phyloP scores from a whole-genome alignment of 495 filamentous ascomycete species.

The Mycothermus thermophilus region DNA sequence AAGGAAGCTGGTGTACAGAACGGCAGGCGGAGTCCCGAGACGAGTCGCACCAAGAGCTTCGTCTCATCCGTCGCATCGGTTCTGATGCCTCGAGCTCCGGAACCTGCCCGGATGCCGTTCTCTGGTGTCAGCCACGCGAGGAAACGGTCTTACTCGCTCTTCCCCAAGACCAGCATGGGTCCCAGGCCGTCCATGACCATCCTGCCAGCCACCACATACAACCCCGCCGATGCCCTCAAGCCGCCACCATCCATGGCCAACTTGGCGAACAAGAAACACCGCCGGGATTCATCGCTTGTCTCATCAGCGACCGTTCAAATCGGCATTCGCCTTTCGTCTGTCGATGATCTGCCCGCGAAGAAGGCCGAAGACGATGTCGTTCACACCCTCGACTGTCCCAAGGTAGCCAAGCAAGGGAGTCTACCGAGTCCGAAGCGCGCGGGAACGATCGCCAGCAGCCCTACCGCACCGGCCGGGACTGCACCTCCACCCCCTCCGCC shows the following conservation, averaged over 20 bases:
- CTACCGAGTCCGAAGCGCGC: conserved; percentile 14
- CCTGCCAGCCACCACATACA: conserved; percentile 31
- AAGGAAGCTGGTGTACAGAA: conserved; percentile 7
- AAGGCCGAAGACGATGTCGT: conserved; percentile 13
- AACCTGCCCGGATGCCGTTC: no score
- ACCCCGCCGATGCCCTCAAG: conserved; percentile 21
- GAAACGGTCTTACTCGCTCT: conserved; percentile 30
- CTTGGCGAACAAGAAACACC: conserved; percentile 20
- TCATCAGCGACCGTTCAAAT: conserved; percentile 38
- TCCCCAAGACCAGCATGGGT: conserved; percentile 19
- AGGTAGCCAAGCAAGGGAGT: conserved; percentile 9
- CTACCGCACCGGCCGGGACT: conserved; percentile 5
- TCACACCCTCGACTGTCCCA: conserved; percentile 22
- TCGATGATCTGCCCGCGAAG: conserved; percentile 24
- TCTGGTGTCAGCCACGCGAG: conserved; percentile 17
- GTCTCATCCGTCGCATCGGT: conserved; percentile 12
- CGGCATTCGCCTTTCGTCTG: conserved; percentile 33
- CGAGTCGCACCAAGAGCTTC: conserved; percentile 22
- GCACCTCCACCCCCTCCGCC: no score
- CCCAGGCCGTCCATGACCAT: conserved; percentile 22
- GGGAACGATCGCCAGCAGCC: conserved; percentile 12
- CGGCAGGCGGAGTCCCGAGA: conserved; percentile 14
- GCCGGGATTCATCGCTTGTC: conserved; percentile 30
- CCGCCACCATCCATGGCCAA: conserved; percentile 29
- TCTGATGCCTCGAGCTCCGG: conserved; percentile 15